A percentile compares a stretch with the other conserved stretches of the same genome.
These are phyloP conservation scores for Podaxis sp. DNA, from an alignment of 768 basidiomycete genomes.

Conservation along the genomic window DNA sequence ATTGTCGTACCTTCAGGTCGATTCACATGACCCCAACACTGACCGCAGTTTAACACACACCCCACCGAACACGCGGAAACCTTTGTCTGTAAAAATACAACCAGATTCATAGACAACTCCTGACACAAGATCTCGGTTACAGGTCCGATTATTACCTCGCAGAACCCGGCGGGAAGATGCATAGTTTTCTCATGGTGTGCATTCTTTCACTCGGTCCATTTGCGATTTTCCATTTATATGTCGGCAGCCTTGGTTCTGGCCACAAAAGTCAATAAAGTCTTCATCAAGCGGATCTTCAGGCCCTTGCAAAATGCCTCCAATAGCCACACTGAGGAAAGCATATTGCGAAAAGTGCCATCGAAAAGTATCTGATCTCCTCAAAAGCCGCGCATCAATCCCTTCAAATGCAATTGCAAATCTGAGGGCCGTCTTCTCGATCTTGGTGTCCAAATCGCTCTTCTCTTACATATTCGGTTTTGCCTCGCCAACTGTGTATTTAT, in stretches of 20 bases:
- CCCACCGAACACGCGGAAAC: neutral
- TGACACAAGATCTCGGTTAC: neutral
- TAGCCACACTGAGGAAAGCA: too few species aligned
- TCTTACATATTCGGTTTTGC: constrained; percentile 11
- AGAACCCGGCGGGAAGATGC: neutral
- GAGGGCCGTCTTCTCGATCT: neutral
- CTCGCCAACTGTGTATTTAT: constrained; percentile 3
- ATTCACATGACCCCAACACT: neutral
- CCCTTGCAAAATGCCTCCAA: neutral
- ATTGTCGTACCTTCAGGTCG: neutral
- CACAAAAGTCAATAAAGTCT: neutral
- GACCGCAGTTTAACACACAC: neutral
- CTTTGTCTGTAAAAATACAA: neutral
- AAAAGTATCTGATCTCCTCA: neutral
- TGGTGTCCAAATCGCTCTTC: constrained; percentile 1
- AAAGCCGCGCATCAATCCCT: neutral
- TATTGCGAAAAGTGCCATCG: neutral
- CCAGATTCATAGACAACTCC: neutral
- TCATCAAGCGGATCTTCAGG: neutral
- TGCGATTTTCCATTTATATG: neutral
- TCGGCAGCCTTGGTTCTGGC: neutral
- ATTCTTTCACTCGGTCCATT: neutral
- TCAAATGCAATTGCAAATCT: neutral
- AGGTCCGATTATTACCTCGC: neutral
- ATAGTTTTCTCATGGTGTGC: neutral